Evolutionary conservation across 1,284 basidiomycete genomes (phyloP), one percentile per base, ranked within the genome.

Genomic region (Coniophora puteana): DNA sequence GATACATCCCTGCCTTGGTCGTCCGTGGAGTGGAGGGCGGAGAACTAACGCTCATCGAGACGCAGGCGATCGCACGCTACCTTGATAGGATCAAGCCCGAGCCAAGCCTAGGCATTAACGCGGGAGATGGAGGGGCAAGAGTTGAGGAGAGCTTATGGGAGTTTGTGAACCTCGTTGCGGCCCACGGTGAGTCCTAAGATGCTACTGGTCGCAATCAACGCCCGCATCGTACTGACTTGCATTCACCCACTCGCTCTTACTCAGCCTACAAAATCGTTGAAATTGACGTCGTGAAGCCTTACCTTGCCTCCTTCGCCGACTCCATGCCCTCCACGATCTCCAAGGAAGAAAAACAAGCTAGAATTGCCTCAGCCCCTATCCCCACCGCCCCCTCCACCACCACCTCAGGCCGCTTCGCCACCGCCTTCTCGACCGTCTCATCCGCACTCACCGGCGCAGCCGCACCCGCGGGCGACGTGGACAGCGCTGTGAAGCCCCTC

Each of bases 101-200:
- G 35, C 58, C 58, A 3, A 43, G 45, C 10, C 50, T 64, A 18
- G 36, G 22, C 31, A 45, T 61, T 22, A 36, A 13, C 0, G 36
- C 55, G 1, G 57, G 57, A 0, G 48, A 56, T 0, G 58, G 42
- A 4, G 48, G 47, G 11, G 29, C 50, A 12, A 1, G 57, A 31
- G 40, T 62, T 40, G 26, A 36, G 0, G 58, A 60, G 38, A 58
- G 60, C 29, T 43, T 64, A 58, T 60, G 61, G 60, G 58, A 60
- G 21, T 61, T 60, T 17, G 61, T 54, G 32, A 57, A 50, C 11
- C 48, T 61, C 6, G 51, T 43, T 1, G 47, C 47, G 3, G 41
- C 51, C 10, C 36, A 64, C 8, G 61, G 58, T 63, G n/a, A 1
- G 44, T 8, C 36, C 6, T 5, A 30, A 26, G 2, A 17, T 13